Evolutionary conservation across 441 rosid species (phyloP).

Genomic region (Croton laevigatus): DNA sequence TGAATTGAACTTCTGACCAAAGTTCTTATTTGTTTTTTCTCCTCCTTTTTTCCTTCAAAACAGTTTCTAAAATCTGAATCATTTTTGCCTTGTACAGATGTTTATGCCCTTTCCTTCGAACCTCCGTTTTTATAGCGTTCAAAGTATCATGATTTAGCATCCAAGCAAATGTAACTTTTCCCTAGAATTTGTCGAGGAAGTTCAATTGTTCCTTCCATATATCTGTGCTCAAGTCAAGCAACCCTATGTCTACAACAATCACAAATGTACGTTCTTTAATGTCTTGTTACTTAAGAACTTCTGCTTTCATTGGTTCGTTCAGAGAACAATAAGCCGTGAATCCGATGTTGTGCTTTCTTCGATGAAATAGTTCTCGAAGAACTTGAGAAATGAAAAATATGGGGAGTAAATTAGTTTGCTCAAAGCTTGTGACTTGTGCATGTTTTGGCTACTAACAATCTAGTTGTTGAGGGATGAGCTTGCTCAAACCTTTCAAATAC

Average conservation of each 20-base stretch:
- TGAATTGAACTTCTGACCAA: no score
- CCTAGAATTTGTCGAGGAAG: slow-evolving; percentile 69
- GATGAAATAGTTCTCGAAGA: slow-evolving; percentile 56
- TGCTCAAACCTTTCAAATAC: slow-evolving; percentile 99
- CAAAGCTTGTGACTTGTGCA: not conserved
- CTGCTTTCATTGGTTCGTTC: slow-evolving; percentile 42
- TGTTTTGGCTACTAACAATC: slow-evolving; percentile 56
- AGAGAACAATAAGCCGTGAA: slow-evolving; percentile 42
- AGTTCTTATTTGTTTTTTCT: no score
- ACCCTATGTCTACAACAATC: slow-evolving; percentile 71
- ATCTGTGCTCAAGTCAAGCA: slow-evolving; percentile 86
- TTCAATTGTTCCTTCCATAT: slow-evolving; percentile 90
- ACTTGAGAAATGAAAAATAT: slow-evolving; percentile 41
- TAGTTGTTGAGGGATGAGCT: slow-evolving; percentile 98
- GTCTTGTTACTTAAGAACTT: slow-evolving; percentile 36
- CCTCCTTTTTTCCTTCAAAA: slow-evolving; percentile 48
- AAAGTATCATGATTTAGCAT: slow-evolving; percentile 82
- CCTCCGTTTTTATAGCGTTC: slow-evolving; percentile 65
- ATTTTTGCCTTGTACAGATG: slow-evolving; percentile 90
- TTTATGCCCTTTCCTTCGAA: slow-evolving; percentile 75
- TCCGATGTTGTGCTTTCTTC: slow-evolving; percentile 32
- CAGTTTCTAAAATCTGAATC: slow-evolving; percentile 77
- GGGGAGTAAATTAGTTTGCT: slow-evolving; percentile 6
- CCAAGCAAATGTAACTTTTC: slow-evolving; percentile 77
- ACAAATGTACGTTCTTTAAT: slow-evolving; percentile 42